A percentile compares a stretch with the other conserved stretches of the same genome.
Evolutionary conservation across 148 eudicot genomes (phyloP).

Genomic region (Oxyria digyna): DNA sequence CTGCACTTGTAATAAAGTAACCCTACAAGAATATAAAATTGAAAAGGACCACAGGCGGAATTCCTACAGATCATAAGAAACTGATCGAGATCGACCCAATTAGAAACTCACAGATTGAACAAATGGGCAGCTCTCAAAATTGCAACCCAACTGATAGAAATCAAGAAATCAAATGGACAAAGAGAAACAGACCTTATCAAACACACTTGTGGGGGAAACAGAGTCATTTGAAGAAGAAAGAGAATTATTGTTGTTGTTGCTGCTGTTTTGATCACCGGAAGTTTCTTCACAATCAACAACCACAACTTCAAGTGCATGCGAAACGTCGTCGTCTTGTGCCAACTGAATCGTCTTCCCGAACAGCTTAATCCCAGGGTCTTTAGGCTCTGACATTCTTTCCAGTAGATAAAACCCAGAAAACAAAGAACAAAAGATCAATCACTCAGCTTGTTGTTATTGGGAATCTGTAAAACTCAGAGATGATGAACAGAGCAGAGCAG

Average conservation of each 20-base stretch:
- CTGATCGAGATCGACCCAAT: constrained; percentile 22
- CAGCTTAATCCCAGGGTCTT: constrained; percentile 42
- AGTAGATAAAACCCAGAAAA: not conserved
- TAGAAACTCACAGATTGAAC: not conserved
- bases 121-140: constrained; percentile 17
- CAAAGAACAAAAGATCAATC: not conserved
- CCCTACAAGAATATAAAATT: not conserved
- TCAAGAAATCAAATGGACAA: not conserved
- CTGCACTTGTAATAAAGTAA: not conserved
- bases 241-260: not conserved
- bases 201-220: not conserved
- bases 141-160: not conserved
- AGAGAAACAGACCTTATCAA: constrained; percentile 16
- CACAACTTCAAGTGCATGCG: not conserved
- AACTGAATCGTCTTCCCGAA: constrained; percentile 52
- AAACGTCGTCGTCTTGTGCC: constrained; percentile 7
- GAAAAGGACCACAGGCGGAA: not conserved
- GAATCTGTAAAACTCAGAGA: not conserved
- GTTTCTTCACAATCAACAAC: constrained; percentile 11
- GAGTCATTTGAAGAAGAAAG: not conserved
- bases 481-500: not conserved
- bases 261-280: constrained; percentile 8
- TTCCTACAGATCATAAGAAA: not conserved
- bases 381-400: constrained; percentile 29
- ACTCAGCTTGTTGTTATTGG: not conserved